These are phyloP conservation scores for Smallanthus sonchifolius DNA, from an alignment of 129 eudicot species.

Conservation along the genomic window DNA sequence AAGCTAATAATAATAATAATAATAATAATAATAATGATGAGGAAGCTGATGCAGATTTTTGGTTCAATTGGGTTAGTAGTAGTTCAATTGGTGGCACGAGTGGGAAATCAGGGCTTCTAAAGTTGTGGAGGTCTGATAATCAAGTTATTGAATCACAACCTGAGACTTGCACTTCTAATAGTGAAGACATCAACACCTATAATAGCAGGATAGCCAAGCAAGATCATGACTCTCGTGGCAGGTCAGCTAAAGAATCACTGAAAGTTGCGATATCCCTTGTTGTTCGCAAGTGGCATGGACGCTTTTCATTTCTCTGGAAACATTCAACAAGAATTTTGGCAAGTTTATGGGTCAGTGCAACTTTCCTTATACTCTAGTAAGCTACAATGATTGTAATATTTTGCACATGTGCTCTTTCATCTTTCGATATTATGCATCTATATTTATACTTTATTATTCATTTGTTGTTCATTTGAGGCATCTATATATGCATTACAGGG, in stretches of 20 bases:
- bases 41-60: constrained; percentile 41
- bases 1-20: no score
- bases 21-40: no score
- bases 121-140: constrained; percentile 46
- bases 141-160: constrained; percentile 55
- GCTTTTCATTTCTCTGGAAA: constrained; percentile 71
- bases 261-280: constrained; percentile 56
- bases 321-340: constrained; percentile 59
- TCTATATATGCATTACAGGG: no score
- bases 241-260: constrained; percentile 65
- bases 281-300: constrained; percentile 74
- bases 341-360: constrained; percentile 75
- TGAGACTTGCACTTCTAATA: constrained; percentile 32
- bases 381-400: no score
- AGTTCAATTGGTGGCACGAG: constrained; percentile 38
- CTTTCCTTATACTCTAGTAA: not conserved
- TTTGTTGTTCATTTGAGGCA: no score
- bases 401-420: no score
- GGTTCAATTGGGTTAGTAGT: constrained; percentile 58
- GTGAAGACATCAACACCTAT: constrained; percentile 25
- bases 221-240: constrained; percentile 45
- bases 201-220: constrained; percentile 41
- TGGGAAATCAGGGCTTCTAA: constrained; percentile 37
- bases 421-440: no score
- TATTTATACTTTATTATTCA: no score